These are phyloP conservation scores for Poterioochromonas sp. DNA, from an alignment of 352 stramenopile species.

Conservation along the genomic window DNA sequence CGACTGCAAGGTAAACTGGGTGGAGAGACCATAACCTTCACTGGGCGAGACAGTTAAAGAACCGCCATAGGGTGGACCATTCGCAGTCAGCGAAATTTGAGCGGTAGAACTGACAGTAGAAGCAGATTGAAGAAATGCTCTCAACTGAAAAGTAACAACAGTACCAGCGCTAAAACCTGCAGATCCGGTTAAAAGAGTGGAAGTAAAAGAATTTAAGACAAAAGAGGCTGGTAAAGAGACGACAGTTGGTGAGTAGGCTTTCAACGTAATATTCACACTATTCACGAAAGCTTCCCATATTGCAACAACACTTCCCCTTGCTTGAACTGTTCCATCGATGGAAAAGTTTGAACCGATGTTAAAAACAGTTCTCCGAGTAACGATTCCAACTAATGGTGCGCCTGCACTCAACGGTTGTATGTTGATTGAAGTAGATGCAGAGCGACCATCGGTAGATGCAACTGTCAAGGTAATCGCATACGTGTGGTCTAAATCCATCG, in stretches of 20 bases:
- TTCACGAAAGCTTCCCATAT: neutral
- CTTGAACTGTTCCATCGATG: neutral
- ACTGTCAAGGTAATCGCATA: neutral
- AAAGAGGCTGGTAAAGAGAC: too few species aligned
- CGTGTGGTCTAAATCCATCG: neutral
- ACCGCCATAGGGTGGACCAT: constrained; percentile 2
- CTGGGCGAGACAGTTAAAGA: neutral
- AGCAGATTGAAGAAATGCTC: too few species aligned
- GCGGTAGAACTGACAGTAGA: too few species aligned
- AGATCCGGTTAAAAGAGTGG: too few species aligned
- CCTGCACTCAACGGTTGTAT: neutral
- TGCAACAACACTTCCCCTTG: neutral
- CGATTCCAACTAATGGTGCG: neutral
- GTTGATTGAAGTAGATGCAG: neutral
- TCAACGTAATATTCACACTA: neutral
- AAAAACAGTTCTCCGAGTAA: neutral
- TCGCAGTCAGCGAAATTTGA: neutral
- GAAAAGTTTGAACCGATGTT: neutral
- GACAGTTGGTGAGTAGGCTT: neutral
- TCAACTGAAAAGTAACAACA: too few species aligned
- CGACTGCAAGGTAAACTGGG: neutral
- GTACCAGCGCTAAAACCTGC: too few species aligned
- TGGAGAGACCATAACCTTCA: neutral
- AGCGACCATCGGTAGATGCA: neutral
- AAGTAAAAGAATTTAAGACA: too few species aligned